Base-by-base conservation (phyloP, 306 rosid species). In the Cajanus cajan region DNA sequence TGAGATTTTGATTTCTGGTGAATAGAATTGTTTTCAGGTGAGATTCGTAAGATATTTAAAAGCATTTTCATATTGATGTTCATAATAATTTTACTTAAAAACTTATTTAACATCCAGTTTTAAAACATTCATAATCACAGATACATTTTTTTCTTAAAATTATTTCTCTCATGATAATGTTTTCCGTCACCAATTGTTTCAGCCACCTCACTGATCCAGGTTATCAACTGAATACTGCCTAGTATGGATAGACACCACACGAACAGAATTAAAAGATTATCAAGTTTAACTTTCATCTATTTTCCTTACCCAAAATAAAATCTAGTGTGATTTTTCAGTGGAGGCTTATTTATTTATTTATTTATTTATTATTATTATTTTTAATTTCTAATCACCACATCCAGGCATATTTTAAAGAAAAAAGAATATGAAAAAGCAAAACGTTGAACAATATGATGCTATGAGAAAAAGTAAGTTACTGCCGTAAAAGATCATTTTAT, bases 401-500 rank as follows among this genome's bases (percentile, higher is more conserved):
- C 14, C 0, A n/a, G 11, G 13, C 15, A 64, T 36, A 18, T 64
- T 62, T 63, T 63, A 62, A 62, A 62, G 41, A 34, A 24, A 24
- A 63, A 63, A 14, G 1, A 7, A 59, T 6, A 2, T 14, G 14
- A 59, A 14, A 4, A 15, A 6, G 3, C 15, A 39, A 40, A 41
- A 67, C 8, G 40, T 40, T 21, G 54, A 67, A 6, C 54, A 41
- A 21, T 40, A 67, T 11, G 10, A 39, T 9, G 16, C 34, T 34
- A 8, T 18, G 11, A 19, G 31, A 9, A 18, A 37, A 65, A 39
- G n/a, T 0, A 64, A 64, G 50, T 65, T 37, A 16, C 9, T 39
- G 44, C 2, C 39, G 36, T 24, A 68, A 45, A 59, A 55, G 37
- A 58, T 57, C 34, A 71, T 34, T 82, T 79, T 79, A 85, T 78